Base-by-base conservation (phyloP, 1,139 yeast species). In the Eremothecium coryli region DNA sequence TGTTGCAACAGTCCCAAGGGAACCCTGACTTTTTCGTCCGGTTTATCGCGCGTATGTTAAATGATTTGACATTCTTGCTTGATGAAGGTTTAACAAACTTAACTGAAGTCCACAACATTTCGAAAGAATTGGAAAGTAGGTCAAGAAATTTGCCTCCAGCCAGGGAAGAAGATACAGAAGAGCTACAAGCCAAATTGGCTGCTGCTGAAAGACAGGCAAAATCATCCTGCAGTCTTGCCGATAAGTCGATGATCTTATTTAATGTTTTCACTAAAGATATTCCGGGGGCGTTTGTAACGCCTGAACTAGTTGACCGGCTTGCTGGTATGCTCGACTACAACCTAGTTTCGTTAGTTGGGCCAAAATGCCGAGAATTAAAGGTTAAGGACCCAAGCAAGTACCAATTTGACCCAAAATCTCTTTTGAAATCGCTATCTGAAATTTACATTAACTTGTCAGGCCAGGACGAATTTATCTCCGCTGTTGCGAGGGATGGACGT, bases 251-350 rank as follows among this genome's bases (percentile, higher is more conserved):
- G 61, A 72, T 71, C 35, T 64, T 93, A 45, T 79, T 90, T 52
- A 76, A 76, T 45, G 61, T 86, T 33, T 90, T 88, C 56, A 86
- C 97, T 0, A 70, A 73, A 38, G 90, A 88, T 45, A 85, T 85
- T 6, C 95, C 98, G 3, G 66, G 66, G 37, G 93, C 95, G 0
- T 93, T 90, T 61, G 77, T 79, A 4, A 78, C 85, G 32, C 76
- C 85, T 1, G 98, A 93, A 61, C 77, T 90, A 49, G 95, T 90
- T 29, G 95, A 85, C 49, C 71, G 98, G 57, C 65, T 90, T 42
- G 95, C 98, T 0, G 86, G 95, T 31, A 90, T 90, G 99, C 65
- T 90, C 54, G 82, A 90, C 61, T 90, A 88, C 60, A 90, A 90
- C 56, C 65, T 90, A 42, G 82, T 77, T 28, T 85, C 90, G 7